Conservation (phyloP, 1,139 yeast genomes). For the Protomyces arabidopsidicola region DNA sequence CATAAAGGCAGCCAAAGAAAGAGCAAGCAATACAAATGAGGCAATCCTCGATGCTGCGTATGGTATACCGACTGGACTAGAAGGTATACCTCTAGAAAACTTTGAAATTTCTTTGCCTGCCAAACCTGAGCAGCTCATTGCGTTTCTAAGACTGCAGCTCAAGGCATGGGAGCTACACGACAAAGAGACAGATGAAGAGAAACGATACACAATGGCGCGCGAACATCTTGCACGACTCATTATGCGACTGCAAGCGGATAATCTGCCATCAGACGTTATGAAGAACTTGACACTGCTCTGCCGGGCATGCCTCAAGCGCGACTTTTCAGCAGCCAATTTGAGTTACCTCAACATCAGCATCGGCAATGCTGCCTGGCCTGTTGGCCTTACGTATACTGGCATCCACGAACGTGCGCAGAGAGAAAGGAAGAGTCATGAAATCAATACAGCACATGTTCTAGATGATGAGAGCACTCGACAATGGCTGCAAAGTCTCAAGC, state of each 20-base stretch:
- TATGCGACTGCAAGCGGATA: slow-evolving; percentile 51
- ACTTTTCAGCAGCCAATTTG: slow-evolving; percentile 58
- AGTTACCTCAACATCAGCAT: slow-evolving; percentile 71
- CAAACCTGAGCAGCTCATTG: slow-evolving; percentile 5
- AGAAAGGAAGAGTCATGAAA: slow-evolving; percentile 41
- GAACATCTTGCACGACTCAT: slow-evolving; percentile 57
- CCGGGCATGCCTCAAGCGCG: slow-evolving; percentile 53
- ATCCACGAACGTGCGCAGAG: slow-evolving; percentile 70
- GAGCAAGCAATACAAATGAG: slow-evolving; percentile 1
- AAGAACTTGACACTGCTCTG: slow-evolving; percentile 59
- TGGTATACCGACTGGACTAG: background rate
- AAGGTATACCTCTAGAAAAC: slow-evolving; percentile 46
- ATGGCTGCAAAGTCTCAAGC: slow-evolving; percentile 72
- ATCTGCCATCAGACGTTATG: slow-evolving; percentile 47
- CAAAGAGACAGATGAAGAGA: slow-evolving; percentile 2
- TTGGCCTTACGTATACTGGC: slow-evolving; percentile 74
- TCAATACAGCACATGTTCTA: slow-evolving; percentile 63
- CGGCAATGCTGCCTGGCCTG: slow-evolving; percentile 91
- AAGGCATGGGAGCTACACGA: background rate
- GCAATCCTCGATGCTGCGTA: background rate
- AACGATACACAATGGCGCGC: slow-evolving; percentile 11
- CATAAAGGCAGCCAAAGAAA: slow-evolving; percentile 20
- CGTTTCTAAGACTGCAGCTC: background rate
- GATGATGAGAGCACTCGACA: slow-evolving; percentile 66
- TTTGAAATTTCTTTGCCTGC: slow-evolving; percentile 38